phyloP scores from a whole-genome alignment of 495 filamentous ascomycete genomes.

The Glarea lozoyensis region DNA sequence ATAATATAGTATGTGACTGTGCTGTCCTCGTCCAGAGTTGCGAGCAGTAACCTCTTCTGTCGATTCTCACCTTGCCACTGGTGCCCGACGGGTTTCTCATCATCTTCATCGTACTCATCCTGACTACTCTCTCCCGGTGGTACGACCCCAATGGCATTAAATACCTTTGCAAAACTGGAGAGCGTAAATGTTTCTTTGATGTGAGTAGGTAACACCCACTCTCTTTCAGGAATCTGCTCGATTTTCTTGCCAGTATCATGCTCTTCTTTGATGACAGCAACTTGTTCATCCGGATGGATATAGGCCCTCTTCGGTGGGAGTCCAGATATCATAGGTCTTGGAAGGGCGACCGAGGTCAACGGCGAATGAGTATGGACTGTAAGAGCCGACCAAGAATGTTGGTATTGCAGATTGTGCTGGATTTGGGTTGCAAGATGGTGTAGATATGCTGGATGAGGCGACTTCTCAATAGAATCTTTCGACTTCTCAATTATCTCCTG shows the following conservation, averaged over 20 bases:
- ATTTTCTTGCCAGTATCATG: constrained; percentile 27
- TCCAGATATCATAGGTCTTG: constrained; percentile 68
- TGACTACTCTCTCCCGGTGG: constrained; percentile 23
- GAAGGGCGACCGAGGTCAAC: constrained; percentile 25
- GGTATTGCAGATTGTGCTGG: constrained; percentile 72
- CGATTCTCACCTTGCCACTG: constrained; percentile 35
- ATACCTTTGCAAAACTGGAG: constrained; percentile 64
- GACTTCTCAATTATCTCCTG: constrained; percentile 4
- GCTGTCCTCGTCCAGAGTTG: constrained; percentile 78
- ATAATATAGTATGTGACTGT: constrained; percentile 93
- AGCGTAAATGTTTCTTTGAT: constrained; percentile 79
- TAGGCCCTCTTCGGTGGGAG: constrained; percentile 83
- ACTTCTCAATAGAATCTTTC: background rate
- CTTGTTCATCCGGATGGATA: constrained; percentile 87
- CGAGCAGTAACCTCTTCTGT: constrained; percentile 69
- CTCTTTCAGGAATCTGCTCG: constrained; percentile 46
- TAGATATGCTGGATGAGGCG: constrained; percentile 14
- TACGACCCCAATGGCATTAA: constrained; percentile 58
- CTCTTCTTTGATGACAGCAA: constrained; percentile 59
- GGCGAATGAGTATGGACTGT: constrained; percentile 48
- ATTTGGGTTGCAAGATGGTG: constrained; percentile 54
- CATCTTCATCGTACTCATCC: constrained; percentile 18
- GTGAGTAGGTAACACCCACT: constrained; percentile 84
- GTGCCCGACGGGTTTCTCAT: constrained; percentile 17
- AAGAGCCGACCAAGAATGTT: constrained; percentile 78